Evolutionary conservation across 441 rosid species (phyloP).

Genomic region (Gossypium lobatum): DNA sequence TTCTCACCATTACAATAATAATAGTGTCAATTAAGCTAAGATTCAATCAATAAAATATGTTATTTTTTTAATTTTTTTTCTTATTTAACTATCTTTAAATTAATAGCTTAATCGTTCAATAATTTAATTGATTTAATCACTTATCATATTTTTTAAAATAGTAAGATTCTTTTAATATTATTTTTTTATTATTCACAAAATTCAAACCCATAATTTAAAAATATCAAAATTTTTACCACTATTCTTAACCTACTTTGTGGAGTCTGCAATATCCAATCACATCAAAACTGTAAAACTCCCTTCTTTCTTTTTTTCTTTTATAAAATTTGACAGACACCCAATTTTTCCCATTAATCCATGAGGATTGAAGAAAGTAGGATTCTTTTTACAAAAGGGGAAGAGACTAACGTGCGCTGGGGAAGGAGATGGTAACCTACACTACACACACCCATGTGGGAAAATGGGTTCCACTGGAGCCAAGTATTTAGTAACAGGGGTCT

Average conservation of each 20-base stretch:
- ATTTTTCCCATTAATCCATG: background rate
- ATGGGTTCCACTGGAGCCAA: conserved; percentile 28
- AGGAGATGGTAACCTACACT: conserved; percentile 8
- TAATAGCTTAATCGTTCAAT: too few species aligned
- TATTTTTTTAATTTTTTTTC: too few species aligned
- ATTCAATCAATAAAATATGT: too few species aligned
- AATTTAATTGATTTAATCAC: too few species aligned
- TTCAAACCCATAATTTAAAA: too few species aligned
- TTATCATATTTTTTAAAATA: too few species aligned
- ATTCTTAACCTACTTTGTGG: background rate
- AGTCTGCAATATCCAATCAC: conserved; percentile 26
- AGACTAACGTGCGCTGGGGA: background rate
- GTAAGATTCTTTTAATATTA: too few species aligned
- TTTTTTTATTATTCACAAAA: too few species aligned
- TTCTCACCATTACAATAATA: too few species aligned
- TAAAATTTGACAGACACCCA: conserved; percentile 12
- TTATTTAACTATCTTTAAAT: too few species aligned
- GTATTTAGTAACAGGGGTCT: conserved; percentile 24
- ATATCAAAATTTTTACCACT: too few species aligned
- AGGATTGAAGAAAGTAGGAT: background rate
- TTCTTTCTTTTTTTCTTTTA: conserved; percentile 3
- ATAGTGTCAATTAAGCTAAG: fast-evolving
- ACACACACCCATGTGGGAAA: conserved; percentile 36
- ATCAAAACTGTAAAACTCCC: conserved; percentile 31
- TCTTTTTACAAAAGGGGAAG: background rate